A percentile compares a stretch with the other conserved stretches of the same genome.
phyloP scores from a whole-genome alignment of 331 rosid species.

The Acacia concinna region DNA sequence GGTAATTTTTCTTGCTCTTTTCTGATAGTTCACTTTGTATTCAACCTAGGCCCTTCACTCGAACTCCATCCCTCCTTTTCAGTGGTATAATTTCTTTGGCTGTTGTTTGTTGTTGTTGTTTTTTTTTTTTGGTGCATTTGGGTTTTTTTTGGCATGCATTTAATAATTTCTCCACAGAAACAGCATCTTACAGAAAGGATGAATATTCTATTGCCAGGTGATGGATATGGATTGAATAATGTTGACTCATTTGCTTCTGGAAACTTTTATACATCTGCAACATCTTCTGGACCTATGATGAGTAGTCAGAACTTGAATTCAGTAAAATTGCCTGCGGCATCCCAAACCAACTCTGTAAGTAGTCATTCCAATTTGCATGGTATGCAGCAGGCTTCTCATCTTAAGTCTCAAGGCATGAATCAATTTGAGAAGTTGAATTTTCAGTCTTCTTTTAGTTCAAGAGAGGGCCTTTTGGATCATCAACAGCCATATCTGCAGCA shows the following conservation, averaged over 20 bases:
- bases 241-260: slow-evolving; percentile 73
- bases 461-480: slow-evolving; percentile 60
- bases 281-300: slow-evolving; percentile 74
- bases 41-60: slow-evolving; percentile 9
- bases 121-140: background rate
- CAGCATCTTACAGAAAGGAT: slow-evolving; percentile 29
- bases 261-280: slow-evolving; percentile 56
- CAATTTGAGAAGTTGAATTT: slow-evolving; percentile 76
- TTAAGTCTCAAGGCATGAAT: slow-evolving; percentile 62
- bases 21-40: background rate
- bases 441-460: slow-evolving; percentile 60
- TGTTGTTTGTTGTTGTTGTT: slow-evolving; percentile 4
- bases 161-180: background rate
- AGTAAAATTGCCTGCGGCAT: slow-evolving; percentile 58
- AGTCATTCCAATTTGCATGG: slow-evolving; percentile 68
- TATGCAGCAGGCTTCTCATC: slow-evolving; percentile 61
- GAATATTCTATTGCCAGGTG: slow-evolving; percentile 62
- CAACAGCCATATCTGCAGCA: slow-evolving; percentile 73
- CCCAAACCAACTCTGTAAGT: slow-evolving; percentile 61
- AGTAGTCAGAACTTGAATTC: slow-evolving; percentile 67
- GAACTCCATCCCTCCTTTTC: background rate
- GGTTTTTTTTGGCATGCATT: background rate
- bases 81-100: slow-evolving; percentile 9
- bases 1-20: slow-evolving; percentile 48
- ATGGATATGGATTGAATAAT: slow-evolving; percentile 69